Percentiles rank a stretch among this genome's conserved stretches.
Evolutionary conservation across 345 rosid genomes (phyloP).

Genomic region (Excoecaria agallocha): DNA sequence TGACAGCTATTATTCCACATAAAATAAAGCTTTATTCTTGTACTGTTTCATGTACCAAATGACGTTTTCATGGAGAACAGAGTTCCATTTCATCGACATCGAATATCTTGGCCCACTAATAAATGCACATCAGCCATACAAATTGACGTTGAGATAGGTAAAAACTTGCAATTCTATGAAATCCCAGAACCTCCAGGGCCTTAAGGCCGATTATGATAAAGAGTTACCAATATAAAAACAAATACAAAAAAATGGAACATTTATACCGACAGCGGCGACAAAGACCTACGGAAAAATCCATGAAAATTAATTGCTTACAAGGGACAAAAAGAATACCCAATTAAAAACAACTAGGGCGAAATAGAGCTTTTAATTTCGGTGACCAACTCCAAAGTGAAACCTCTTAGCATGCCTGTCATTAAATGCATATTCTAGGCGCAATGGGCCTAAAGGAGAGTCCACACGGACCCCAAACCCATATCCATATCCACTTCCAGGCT

Average conservation of each 20-base stretch:
- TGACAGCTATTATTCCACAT: too few relatives aligned
- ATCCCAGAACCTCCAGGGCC: neutral
- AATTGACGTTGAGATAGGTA: neutral
- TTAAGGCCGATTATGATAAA: neutral
- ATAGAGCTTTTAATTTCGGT: conserved; percentile 47
- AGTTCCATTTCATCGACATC: neutral
- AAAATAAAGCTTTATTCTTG: neutral
- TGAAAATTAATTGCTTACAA: neutral
- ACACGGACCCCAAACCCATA: conserved; percentile 82
- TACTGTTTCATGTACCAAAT: neutral
- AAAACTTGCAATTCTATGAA: neutral
- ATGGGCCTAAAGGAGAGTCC: conserved; percentile 84
- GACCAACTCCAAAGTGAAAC: conserved; percentile 93
- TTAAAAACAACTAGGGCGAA: neutral
- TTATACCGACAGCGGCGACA: neutral
- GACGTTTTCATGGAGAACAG: neutral
- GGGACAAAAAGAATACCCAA: neutral
- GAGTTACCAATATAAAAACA: neutral
- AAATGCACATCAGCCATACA: neutral
- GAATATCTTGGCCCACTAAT: neutral
- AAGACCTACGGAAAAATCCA: neutral
- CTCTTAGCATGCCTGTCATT: conserved; percentile 59
- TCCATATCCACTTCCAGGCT: conserved; percentile 93
- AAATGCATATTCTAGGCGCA: conserved; percentile 82
- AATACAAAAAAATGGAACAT: neutral